Evolutionary conservation across 2,329 filamentous ascomycete genomes (phyloP).

Genomic region (Lanzia echinophila): DNA sequence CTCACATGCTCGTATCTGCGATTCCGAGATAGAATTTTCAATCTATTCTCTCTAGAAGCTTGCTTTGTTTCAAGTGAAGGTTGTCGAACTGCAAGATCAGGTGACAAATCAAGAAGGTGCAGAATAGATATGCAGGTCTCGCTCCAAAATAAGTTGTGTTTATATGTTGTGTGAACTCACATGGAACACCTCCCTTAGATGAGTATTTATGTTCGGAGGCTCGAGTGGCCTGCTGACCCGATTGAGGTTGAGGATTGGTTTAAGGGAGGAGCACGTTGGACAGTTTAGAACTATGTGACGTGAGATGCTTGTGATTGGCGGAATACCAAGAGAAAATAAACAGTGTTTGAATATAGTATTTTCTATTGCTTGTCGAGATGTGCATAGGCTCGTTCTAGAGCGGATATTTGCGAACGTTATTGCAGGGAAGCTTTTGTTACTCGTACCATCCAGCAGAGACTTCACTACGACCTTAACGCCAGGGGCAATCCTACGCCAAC

Average conservation of each 20-base stretch:
- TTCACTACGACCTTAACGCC: not conserved
- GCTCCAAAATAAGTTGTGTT: conserved; percentile 7
- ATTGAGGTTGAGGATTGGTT: conserved; percentile 6
- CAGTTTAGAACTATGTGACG: conserved; percentile 10
- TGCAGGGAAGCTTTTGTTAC: conserved; percentile 8
- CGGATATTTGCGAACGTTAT: conserved; percentile 3
- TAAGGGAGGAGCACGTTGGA: conserved; percentile 6
- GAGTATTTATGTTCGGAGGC: conserved; percentile 7
- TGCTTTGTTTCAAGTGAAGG: not conserved
- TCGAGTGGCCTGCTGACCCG: conserved; percentile 9
- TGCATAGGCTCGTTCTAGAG: conserved; percentile 4
- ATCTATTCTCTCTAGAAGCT: not conserved
- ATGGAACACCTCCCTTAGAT: not conserved
- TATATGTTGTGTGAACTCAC: conserved; percentile 6
- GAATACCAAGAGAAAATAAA: not conserved
- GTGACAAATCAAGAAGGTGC: conserved; percentile 3
- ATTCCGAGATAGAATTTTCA: not conserved
- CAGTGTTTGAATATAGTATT: not conserved
- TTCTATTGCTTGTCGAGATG: conserved; percentile 5
- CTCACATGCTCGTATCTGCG: conserved; percentile 5
- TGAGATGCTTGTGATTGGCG: conserved; percentile 9
- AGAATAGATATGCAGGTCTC: conserved; percentile 7
- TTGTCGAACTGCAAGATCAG: conserved; percentile 6
- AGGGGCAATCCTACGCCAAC: not conserved
- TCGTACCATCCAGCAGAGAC: conserved; percentile 7